Base-by-base conservation (phyloP, 2,329 filamentous ascomycete species). In the Aspergillus novofumigatus region DNA sequence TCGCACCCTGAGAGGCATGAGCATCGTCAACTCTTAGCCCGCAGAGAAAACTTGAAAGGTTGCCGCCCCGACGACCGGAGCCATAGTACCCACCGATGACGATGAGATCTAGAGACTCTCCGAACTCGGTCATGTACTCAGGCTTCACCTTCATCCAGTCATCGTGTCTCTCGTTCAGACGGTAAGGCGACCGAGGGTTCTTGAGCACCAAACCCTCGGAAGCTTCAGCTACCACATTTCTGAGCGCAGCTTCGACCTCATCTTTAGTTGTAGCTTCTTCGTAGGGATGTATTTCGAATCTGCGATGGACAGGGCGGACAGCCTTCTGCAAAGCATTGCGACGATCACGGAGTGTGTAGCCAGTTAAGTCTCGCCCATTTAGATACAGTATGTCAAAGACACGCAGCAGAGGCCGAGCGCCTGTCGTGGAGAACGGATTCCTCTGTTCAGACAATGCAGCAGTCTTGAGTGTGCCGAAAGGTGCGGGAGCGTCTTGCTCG, bases 131-230 rank as follows among this genome's bases (percentile, higher is more conserved):
- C 92, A 97, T 97, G 73, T 99, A 99, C 62, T 99, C 94, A 1
- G 94, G 94, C 68, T 99, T 99, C 8, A 99, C 92, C 72, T 99
- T 99, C 76, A 97, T 88, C 94, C 94, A 99, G 73, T 96, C 91
- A 65, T 96, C 90, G 67, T 95, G 94, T 50, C 94, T 88, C 64
- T 91, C 90, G 68, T 96, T 96, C 9, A 97, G 81, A 6, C 86
- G 83, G 71, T 99, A 99, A 67, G 85, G 83, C 0, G 92, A 96
- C 4, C 88, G 83, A 7, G 94, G 94, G 61, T 96, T 97, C 78
- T 99, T 99, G 53, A 97, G 77, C 0, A 99, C 92, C 0, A 97
- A 80, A 1, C 94, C 94, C 72, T 97, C 94, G 0, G 90, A 93
- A 0, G 90, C 86, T 62, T 93, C 89, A 2, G 90, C 91, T 8